Evolutionary conservation across 768 basidiomycete species (phyloP), one percentile per base, ranked within the genome.

Genomic region (Boletus bicolor): DNA sequence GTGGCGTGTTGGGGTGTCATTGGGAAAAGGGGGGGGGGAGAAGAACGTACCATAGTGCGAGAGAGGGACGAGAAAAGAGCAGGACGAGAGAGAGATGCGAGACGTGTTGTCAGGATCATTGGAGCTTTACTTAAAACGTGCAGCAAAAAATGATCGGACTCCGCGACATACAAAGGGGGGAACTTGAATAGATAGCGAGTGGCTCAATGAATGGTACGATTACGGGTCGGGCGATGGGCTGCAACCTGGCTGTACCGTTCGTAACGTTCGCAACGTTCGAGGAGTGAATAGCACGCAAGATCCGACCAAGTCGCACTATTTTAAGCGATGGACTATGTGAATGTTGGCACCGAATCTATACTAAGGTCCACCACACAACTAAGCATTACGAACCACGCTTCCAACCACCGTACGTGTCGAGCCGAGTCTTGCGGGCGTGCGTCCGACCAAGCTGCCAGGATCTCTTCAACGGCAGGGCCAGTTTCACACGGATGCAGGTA

Each of bases 401-500:
- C 83, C 62, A 92, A 53, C 87, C 84, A 88, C 48, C 43, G 47
- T 30, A 57, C 32, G 3, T 49, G 49, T 43, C 45, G 45, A 28
- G 62, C 67, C 11, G 76, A 44, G 26, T 47, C 56, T 19, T 53
- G 32, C 37, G 39, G 34, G 15, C 37, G 36, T 19, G 14, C 44
- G 15, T 53, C 56, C 15, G 55, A 51, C 68, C 55, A 43, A 57
- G 84, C 87, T 21, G 64, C 61, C 72, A 93, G 67, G 21, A 96
- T 73, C 71, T 95, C 93, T 24, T 75, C 73, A 1, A 96, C 82
- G 1, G 84, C 82, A 35, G 70, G 71, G 10, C 78, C 77, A 4
- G 86, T 89, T 68, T 90, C 85, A 68, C 93, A 96, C 10, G 93
- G 93, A 68, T 96, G 93, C 38, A 96, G 75, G 64, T 86, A 91